Evolutionary conservation across 208 protist genomes (phyloP).

Genomic region (Leishmania aethiopica): DNA sequence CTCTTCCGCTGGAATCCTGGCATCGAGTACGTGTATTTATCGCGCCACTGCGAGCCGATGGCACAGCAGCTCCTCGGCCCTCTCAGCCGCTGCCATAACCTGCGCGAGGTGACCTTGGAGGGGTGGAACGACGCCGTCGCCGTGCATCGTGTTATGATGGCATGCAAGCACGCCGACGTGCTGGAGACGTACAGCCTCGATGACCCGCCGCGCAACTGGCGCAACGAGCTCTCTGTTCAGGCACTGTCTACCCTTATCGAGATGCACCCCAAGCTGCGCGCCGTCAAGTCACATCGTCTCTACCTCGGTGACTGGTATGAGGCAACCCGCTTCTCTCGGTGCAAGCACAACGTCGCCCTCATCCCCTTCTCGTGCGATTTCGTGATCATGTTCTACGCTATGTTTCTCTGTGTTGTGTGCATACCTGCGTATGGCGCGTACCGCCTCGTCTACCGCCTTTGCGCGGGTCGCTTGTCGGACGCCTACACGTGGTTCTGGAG

Average conservation of each 20-base stretch:
- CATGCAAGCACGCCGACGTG: conserved; percentile 83
- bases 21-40: conserved; percentile 88
- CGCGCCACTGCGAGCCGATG: conserved; percentile 84
- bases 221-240: conserved; percentile 88
- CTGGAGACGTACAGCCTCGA: conserved; percentile 81
- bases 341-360: conserved; percentile 89
- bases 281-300: conserved; percentile 71
- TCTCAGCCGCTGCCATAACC: conserved; percentile 64
- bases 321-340: conserved; percentile 86
- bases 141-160: conserved; percentile 86
- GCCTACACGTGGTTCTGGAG: conserved; percentile 81
- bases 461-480: conserved; percentile 26
- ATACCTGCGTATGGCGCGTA: conserved; percentile 62
- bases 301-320: conserved; percentile 82
- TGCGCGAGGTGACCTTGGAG: conserved; percentile 76
- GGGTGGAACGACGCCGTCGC: conserved; percentile 89
- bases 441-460: conserved; percentile 35
- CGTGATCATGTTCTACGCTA: conserved; percentile 57
- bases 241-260: conserved; percentile 86
- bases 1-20: conserved; percentile 90
- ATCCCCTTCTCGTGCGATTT: conserved; percentile 81
- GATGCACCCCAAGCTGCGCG: conserved; percentile 88
- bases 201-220: conserved; percentile 76
- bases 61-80: conserved; percentile 59
- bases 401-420: conserved; percentile 66